A percentile compares a stretch with the other conserved stretches of the same genome.
phyloP scores from a whole-genome alignment of 768 basidiomycete genomes.

The Mycena maculata region DNA sequence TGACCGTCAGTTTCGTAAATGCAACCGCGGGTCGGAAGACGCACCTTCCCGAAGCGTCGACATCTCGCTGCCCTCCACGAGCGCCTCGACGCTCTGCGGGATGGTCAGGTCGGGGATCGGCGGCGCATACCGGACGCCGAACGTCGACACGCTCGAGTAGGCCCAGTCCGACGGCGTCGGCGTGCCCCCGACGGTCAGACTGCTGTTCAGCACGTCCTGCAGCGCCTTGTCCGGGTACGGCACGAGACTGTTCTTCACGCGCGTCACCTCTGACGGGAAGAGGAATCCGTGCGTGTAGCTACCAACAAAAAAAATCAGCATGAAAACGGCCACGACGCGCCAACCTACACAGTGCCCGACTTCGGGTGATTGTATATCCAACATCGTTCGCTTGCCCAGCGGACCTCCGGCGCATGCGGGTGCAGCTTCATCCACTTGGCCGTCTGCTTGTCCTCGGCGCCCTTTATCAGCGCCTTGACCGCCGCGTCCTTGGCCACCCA shows the following conservation, averaged over 20 bases:
- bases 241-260: slow-evolving; percentile 69
- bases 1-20: slow-evolving; percentile 10
- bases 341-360: slow-evolving; percentile 87
- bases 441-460: slow-evolving; percentile 94
- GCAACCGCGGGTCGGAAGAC: no score
- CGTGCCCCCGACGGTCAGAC: slow-evolving; percentile 43
- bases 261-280: slow-evolving; percentile 87
- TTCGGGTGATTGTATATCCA: slow-evolving; percentile 99
- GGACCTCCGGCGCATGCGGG: slow-evolving; percentile 79
- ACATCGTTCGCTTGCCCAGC: slow-evolving; percentile 93
- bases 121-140: slow-evolving; percentile 79
- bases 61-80: slow-evolving; percentile 94
- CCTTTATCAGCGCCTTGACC: slow-evolving; percentile 74
- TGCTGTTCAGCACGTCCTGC: slow-evolving; percentile 48
- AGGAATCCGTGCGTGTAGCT: slow-evolving; percentile 96
- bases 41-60: slow-evolving; percentile 74
- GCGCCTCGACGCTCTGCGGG: slow-evolving; percentile 84
- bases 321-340: slow-evolving; percentile 4
- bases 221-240: slow-evolving; percentile 61
- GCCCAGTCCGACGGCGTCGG: slow-evolving; percentile 73
- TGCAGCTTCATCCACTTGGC: slow-evolving; percentile 93
- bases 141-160: slow-evolving; percentile 88
- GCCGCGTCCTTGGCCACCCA: slow-evolving; percentile 85
- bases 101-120: slow-evolving; percentile 75
- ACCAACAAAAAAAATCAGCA: slow-evolving; percentile 20